phyloP scores from a whole-genome alignment of 345 rosid genomes.

The Brassica napus region DNA sequence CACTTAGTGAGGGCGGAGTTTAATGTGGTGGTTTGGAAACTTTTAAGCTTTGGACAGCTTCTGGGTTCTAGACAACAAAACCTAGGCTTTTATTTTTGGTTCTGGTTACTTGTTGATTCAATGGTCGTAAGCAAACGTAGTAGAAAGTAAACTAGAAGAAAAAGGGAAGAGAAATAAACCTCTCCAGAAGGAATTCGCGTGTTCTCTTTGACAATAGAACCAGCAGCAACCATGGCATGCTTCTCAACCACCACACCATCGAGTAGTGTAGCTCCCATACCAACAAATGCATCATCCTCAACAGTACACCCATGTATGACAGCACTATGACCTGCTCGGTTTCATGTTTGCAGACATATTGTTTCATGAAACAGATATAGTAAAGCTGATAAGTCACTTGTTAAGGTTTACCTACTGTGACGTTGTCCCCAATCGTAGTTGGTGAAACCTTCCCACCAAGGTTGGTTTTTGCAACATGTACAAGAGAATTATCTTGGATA shows the following conservation, averaged over 20 bases:
- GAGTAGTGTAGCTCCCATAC: conserved; percentile 86
- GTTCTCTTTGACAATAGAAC: conserved; percentile 83
- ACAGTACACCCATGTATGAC: conserved; percentile 87
- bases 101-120: background rate
- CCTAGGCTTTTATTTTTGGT: background rate
- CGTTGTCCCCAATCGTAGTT: conserved; percentile 85
- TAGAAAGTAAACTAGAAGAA: background rate
- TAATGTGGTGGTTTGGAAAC: background rate
- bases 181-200: conserved; percentile 82
- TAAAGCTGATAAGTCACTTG: background rate
- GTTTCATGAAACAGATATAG: background rate
- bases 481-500: conserved; percentile 95
- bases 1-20: background rate
- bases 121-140: background rate
- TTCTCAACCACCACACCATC: conserved; percentile 89
- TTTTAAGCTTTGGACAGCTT: background rate
- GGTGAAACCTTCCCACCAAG: conserved; percentile 84
- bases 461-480: conserved; percentile 94
- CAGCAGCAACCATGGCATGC: conserved; percentile 94
- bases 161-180: conserved; percentile 46
- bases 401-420: conserved; percentile 78
- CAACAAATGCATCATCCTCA: conserved; percentile 89
- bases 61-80: background rate
- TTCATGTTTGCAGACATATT: background rate
- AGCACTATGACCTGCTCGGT: conserved; percentile 77